phyloP scores from a whole-genome alignment of 345 rosid species.

The Salix arbutifolia region DNA sequence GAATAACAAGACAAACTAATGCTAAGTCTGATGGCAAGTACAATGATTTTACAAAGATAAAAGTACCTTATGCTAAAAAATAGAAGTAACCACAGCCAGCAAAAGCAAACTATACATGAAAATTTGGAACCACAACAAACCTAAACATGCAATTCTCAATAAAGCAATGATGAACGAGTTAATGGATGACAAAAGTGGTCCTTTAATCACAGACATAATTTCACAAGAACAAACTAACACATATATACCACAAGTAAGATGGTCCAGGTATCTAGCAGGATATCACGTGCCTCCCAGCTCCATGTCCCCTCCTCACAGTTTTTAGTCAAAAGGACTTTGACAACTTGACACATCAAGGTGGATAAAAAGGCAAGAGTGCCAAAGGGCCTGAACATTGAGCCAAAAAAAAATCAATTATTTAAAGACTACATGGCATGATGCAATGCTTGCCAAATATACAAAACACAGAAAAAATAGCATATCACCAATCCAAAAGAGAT shows the following conservation, averaged over 20 bases:
- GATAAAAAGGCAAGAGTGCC: conserved; percentile 82
- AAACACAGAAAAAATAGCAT: not conserved
- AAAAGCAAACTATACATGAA: too few relatives aligned
- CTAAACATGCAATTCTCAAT: too few relatives aligned
- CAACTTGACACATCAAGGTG: conserved; percentile 80
- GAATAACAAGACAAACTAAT: not conserved
- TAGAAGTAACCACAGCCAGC: not conserved
- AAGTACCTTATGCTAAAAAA: not conserved
- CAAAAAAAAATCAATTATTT: conserved; percentile 5
- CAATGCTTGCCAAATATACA: not conserved
- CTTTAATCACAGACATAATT: not conserved
- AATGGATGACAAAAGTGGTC: not conserved
- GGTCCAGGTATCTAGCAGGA: conserved; percentile 93
- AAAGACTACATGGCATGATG: not conserved
- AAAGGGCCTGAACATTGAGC: conserved; percentile 63
- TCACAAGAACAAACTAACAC: not conserved
- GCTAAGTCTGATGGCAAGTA: too few relatives aligned
- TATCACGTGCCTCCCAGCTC: conserved; percentile 98
- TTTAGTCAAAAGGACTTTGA: conserved; percentile 65
- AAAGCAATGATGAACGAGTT: too few relatives aligned
- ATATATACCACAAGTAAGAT: conserved; percentile 64
- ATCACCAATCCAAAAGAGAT: not conserved
- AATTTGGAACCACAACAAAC: too few relatives aligned
- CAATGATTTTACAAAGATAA: not conserved
- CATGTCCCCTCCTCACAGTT: conserved; percentile 71